Conservation (phyloP, 495 filamentous ascomycete species). For the Glarea lozoyensis region DNA sequence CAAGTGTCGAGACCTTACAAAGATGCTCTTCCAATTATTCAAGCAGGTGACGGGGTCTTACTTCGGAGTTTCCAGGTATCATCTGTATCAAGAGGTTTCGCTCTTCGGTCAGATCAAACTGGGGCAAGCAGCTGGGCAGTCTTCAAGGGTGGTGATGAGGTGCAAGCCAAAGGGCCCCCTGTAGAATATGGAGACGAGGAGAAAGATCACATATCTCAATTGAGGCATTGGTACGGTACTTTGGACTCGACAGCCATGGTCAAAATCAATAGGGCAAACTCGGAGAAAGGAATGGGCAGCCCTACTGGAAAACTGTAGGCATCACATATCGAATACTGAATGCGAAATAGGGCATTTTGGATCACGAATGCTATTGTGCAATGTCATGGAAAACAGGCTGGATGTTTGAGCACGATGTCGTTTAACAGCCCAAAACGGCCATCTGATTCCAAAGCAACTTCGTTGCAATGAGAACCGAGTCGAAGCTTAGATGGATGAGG, state of each 20-base stretch:
- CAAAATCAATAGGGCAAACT: slow-evolving; percentile 23
- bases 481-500: too few relatives aligned
- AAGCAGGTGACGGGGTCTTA: slow-evolving; percentile 66
- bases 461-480: too few relatives aligned
- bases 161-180: slow-evolving; percentile 49
- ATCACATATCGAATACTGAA: too few relatives aligned
- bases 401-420: too few relatives aligned
- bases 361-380: too few relatives aligned
- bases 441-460: too few relatives aligned
- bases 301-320: too few relatives aligned
- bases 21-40: slow-evolving; percentile 56
- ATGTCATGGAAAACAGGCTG: too few relatives aligned
- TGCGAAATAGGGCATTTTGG: too few relatives aligned
- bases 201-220: slow-evolving; percentile 38
- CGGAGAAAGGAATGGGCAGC: slow-evolving; percentile 17
- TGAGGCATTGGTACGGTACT: slow-evolving; percentile 44
- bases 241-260: slow-evolving; percentile 23
- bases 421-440: too few relatives aligned
- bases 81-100: slow-evolving; percentile 36
- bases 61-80: slow-evolving; percentile 66
- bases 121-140: slow-evolving; percentile 56
- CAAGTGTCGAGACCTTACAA: slow-evolving; percentile 70
- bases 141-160: slow-evolving; percentile 30
- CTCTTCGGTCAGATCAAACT: slow-evolving; percentile 32
- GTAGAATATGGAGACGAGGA: slow-evolving; percentile 58